phyloP scores from a whole-genome alignment of 2,329 filamentous ascomycete species.

The Alternaria sp. region DNA sequence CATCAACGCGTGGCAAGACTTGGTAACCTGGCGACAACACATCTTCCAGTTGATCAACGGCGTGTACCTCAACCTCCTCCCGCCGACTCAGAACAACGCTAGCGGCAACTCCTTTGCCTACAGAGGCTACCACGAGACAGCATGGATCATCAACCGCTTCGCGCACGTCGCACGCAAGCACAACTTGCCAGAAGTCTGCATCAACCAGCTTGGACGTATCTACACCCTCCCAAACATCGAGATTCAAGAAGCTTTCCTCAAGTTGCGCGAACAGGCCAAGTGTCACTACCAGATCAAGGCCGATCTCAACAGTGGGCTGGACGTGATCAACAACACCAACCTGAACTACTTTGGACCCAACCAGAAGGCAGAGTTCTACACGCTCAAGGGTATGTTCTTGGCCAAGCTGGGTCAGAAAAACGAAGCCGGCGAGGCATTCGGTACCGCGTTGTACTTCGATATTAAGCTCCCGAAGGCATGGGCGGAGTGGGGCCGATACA shows the following conservation, averaged over 20 bases:
- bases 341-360: conserved; percentile 95
- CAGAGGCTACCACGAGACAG: conserved; percentile 96
- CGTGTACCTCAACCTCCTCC: conserved; percentile 86
- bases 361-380: conserved; percentile 99
- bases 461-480: conserved; percentile 95
- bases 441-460: conserved; percentile 93
- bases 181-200: conserved; percentile 94
- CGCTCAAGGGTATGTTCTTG: conserved; percentile 98
- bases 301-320: conserved; percentile 88
- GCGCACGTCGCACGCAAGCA: conserved; percentile 98
- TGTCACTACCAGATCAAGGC: conserved; percentile 97
- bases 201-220: conserved; percentile 94
- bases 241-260: conserved; percentile 98
- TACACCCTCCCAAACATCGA: conserved; percentile 99
- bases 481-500: conserved; percentile 99
- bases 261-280: conserved; percentile 97
- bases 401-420: conserved; percentile 90
- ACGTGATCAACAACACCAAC: conserved; percentile 99
- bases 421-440: conserved; percentile 92
- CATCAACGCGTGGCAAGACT: conserved; percentile 98
- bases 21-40: conserved; percentile 99
- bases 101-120: conserved; percentile 95
- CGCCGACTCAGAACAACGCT: conserved; percentile 74
- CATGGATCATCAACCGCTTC: conserved; percentile 99
- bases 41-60: conserved; percentile 97